Evolutionary conservation across 2,329 filamentous ascomycete species (phyloP).

Genomic region (Aspergillus aculeatus): DNA sequence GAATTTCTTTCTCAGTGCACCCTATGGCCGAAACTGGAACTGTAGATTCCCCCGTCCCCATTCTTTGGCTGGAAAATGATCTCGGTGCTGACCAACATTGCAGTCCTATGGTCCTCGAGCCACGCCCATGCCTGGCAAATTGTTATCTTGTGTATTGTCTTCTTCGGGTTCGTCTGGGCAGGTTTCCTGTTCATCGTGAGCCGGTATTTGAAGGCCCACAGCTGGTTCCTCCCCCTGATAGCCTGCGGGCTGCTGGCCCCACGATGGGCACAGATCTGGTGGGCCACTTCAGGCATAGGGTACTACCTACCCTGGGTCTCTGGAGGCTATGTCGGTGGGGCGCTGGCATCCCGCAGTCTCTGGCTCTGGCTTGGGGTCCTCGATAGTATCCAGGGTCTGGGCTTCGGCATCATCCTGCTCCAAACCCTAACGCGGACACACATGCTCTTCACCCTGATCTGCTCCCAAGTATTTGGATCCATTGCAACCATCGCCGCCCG

Average conservation of each 20-base stretch:
- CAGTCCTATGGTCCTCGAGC: conserved; percentile 56
- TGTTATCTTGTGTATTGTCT: conserved; percentile 48
- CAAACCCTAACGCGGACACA: conserved; percentile 64
- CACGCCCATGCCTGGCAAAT: conserved; percentile 58
- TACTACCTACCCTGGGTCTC: conserved; percentile 60
- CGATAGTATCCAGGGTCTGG: conserved; percentile 63
- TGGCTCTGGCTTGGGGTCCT: conserved; percentile 67
- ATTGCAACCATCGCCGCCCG: conserved; percentile 61
- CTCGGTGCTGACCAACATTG: too few species aligned
- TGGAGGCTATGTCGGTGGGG: conserved; percentile 52
- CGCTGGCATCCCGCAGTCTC: conserved; percentile 55
- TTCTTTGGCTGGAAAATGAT: too few species aligned
- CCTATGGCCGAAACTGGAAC: conserved; percentile 65
- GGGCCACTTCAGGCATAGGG: conserved; percentile 60
- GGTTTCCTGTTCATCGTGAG: conserved; percentile 47
- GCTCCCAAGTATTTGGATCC: conserved; percentile 60
- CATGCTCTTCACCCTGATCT: conserved; percentile 59
- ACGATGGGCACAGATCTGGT: conserved; percentile 66
- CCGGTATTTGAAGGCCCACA: conserved; percentile 56
- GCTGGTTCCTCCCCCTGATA: conserved; percentile 66
- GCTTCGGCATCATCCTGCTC: conserved; percentile 65
- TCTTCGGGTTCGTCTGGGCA: conserved; percentile 58
- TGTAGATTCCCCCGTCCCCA: conserved; percentile 28
- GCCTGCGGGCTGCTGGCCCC: conserved; percentile 64
- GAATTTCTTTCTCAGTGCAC: conserved; percentile 65